Evolutionary conservation across 805 yeast species (phyloP), one percentile per base, ranked within the genome.

Genomic region (Nakazawaea holstii): DNA sequence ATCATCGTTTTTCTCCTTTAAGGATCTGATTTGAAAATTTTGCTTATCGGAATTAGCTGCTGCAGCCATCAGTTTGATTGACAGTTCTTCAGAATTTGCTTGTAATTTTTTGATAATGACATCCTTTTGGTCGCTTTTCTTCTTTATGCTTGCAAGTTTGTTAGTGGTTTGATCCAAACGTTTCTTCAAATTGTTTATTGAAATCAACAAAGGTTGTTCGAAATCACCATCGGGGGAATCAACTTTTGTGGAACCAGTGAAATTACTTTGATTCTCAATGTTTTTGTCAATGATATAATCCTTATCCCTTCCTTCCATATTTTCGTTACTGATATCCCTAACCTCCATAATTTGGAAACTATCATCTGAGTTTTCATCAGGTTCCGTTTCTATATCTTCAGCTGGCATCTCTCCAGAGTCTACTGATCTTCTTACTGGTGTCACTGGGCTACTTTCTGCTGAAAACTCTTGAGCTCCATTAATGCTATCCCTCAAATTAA

Each of bases 1-100:
- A 47, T 72, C 72, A 56, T 73, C 72, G 6, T 72, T 51, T 43
- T 65, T 70, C 33, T 61, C 49, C 48, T 62, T 66, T 31, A 71
- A 52, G 27, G 59, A 56, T 14, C 59, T 59, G 14, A 71, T 64
- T 17, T 70, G 32, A 11, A n/a, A 9, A 14, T 8, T 32, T 24
- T 43, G 37, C 9, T 24, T 8, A 4, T 38, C 47, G 14, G 13
- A 11, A 20, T 13, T 37, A 8, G 47, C 20, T 13, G 30, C 8
- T 8, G 36, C 20, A 4, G 7, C n/a, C 8, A 17, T 8, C 24
- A 43, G 24, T 36, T 31, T 37, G 4, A 17, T 14, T 7, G 26
- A 8, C 14, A 8, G 6, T 9, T 14, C 39, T 35, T 36, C 35
- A 11, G 29, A 14, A 15, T 36, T 43, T 17, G 10, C 30, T 15